These are phyloP conservation scores for Pseudopithomyces chartarum DNA, from an alignment of 2,329 filamentous ascomycete genomes.

Conservation along the genomic window DNA sequence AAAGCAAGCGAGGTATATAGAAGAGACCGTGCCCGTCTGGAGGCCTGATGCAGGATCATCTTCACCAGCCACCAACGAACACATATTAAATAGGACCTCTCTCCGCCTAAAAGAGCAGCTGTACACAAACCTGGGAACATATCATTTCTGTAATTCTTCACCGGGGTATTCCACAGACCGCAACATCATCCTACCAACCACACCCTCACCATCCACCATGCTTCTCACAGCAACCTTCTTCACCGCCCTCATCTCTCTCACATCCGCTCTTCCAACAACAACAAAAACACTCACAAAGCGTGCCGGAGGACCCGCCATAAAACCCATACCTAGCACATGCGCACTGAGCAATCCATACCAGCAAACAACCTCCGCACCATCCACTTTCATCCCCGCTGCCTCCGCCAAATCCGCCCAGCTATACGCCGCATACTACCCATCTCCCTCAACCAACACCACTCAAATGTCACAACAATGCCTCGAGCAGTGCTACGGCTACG, in stretches of 20 bases:
- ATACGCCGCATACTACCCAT: conserved; percentile 42
- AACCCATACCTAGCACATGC: conserved; percentile 44
- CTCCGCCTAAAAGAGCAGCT: background rate
- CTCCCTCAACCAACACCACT: conserved; percentile 30
- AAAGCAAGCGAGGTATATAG: background rate
- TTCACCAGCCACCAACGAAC: conserved; percentile 1
- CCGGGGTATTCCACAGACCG: background rate
- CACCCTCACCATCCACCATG: background rate
- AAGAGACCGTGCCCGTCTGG: background rate
- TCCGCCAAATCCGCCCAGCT: conserved; percentile 24
- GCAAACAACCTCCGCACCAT: conserved; percentile 22
- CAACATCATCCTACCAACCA: background rate
- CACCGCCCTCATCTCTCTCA: conserved; percentile 4
- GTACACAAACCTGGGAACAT: background rate
- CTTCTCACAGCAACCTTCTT: conserved; percentile 4
- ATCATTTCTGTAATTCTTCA: background rate
- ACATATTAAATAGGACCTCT: background rate
- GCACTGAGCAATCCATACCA: conserved; percentile 33
- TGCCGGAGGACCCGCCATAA: conserved; percentile 42
- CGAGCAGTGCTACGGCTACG: conserved; percentile 50
- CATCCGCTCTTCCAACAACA: conserved; percentile 9
- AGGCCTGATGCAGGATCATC: background rate
- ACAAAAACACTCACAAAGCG: conserved; percentile 14
- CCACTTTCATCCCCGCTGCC: conserved; percentile 31
- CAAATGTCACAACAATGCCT: conserved; percentile 41